These are phyloP conservation scores for Phytomonas francai DNA, from an alignment of 208 protist species.

Conservation along the genomic window DNA sequence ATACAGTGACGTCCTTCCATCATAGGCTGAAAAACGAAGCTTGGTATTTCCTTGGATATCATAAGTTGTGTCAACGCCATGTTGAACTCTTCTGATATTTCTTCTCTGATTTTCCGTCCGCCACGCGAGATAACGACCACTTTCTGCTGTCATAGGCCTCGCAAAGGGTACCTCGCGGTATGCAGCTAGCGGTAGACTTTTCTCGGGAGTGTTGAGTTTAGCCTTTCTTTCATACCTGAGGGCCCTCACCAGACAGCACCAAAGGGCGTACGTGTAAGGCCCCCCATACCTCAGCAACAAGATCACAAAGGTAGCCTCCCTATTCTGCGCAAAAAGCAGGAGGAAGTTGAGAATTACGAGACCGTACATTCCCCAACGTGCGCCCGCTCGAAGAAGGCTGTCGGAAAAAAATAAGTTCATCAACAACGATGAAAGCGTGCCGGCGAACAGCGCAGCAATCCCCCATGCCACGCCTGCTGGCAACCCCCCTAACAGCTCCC, in stretches of 20 bases:
- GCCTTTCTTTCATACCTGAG: neutral
- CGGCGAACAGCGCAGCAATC: neutral
- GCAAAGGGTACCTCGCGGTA: slow-evolving; percentile 15
- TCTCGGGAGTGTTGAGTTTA: neutral
- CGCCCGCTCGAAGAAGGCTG: neutral
- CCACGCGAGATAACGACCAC: neutral
- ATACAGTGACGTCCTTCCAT: slow-evolving; percentile 29
- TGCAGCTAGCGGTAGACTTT: slow-evolving; percentile 13
- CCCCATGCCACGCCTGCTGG: neutral
- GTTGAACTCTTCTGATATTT: neutral
- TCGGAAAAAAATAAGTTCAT: neutral
- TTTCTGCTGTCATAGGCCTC: slow-evolving; percentile 13
- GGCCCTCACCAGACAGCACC: neutral
- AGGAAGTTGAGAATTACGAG: neutral
- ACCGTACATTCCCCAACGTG: neutral
- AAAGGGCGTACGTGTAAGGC: neutral
- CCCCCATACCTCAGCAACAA: neutral
- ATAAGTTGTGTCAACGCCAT: neutral
- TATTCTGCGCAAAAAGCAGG: neutral
- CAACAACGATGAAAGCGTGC: neutral
- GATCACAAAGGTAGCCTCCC: neutral
- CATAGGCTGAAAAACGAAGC: neutral
- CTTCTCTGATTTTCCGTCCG: neutral
- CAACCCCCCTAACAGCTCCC: neutral
- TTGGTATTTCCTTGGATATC: neutral